Evolutionary conservation across 2,329 filamentous ascomycete species (phyloP), one percentile per base, ranked within the genome.

Genomic region (Exutisphaerella laricina): DNA sequence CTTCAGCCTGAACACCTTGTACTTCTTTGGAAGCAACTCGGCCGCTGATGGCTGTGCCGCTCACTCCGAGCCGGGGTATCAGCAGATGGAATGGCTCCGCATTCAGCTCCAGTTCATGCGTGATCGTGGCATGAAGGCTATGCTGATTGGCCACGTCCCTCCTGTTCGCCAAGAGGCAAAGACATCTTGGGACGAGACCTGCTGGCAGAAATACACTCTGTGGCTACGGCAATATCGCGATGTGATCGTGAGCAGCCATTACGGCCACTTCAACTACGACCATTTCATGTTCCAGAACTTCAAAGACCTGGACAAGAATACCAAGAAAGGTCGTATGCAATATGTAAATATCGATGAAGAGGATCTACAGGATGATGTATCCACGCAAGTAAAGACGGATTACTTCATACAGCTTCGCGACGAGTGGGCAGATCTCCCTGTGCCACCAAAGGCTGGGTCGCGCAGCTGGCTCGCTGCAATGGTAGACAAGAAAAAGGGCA

Each of bases 191-290:
- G 88, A 96, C 54, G 90, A 97, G 71, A 88, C 85, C 0, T 98
- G 92, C 68, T 98, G 90, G 89, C 90, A 96, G 63, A 96, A 94
- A 63, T 98, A 95, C 66, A 85, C 88, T 0, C 70, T 97, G 3
- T 97, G 89, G 88, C 70, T 90, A 58, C 78, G 80, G 54, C 88
- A 94, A 63, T 98, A 88, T 65, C 84, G 92, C 23, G 92, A 98
- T 63, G 83, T 98, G 26, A 75, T 98, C 14, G 75, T 89, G 14
- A 80, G 78, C 9, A 80, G 80, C 18, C 60, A 94, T 4, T 98
- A 85, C 59, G 92, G 90, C 1, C 92, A 98, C 63, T 97, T 98
- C 92, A 98, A 98, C 60, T 85, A 96, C 52, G 92, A 98, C 58
- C 92, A 98, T 64, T 98, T 98, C 66, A 77, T 97, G 59, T 70